A percentile compares a stretch with the other conserved stretches of the same genome.
Conservation (phyloP, 306 rosid genomes). For the Leucaena leucocephala region DNA sequence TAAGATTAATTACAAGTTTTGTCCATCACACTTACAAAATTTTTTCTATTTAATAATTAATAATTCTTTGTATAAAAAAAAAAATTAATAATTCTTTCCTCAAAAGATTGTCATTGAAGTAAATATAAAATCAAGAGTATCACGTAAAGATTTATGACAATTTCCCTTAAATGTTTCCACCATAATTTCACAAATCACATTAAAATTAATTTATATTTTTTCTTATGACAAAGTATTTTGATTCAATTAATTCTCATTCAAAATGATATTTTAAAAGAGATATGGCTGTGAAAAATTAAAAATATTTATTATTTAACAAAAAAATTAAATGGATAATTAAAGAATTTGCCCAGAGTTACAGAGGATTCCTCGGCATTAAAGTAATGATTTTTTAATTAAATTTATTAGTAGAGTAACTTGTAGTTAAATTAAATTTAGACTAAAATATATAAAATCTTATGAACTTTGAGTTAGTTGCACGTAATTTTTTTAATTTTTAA, state of each 20-base stretch:
- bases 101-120: not conserved
- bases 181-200: not conserved
- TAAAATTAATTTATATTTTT: not conserved
- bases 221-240: not conserved
- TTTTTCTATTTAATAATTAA: not conserved
- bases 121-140: not conserved
- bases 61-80: too few species aligned
- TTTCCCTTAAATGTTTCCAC: not conserved
- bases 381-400: not conserved
- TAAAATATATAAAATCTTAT: too few species aligned
- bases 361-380: not conserved
- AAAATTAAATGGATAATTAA: not conserved
- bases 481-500: too few species aligned
- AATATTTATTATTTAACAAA: not conserved
- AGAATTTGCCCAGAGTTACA: not conserved
- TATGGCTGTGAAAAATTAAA: not conserved
- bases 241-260: not conserved
- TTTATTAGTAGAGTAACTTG: slow-evolving; percentile 1
- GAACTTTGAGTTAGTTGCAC: too few species aligned
- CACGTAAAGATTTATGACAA: not conserved
- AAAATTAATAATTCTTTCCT: not conserved
- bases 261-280: not conserved
- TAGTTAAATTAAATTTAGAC: slow-evolving; percentile 3
- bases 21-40: not conserved
- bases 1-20: not conserved